Evolutionary conservation across 169 alveolate species (phyloP).

Genomic region (Theileria orientalis): DNA sequence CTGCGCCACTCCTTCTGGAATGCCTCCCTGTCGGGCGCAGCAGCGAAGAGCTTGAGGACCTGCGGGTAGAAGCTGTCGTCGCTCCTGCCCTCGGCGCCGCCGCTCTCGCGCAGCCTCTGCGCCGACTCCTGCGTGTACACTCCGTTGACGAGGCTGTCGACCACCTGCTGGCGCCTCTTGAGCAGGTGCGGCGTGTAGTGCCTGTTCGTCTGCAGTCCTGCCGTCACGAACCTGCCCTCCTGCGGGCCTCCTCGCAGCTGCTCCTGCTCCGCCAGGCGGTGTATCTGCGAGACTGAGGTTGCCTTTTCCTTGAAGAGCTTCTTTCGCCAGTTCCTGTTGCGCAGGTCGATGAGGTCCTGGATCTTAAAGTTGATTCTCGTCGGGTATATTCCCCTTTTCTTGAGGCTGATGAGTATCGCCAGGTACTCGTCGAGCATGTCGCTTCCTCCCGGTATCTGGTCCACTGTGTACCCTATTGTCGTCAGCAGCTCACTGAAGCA

Average conservation of each 20-base stretch:
- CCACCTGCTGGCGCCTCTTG: slow-evolving; percentile 31
- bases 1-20: slow-evolving; percentile 34
- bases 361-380: slow-evolving; percentile 81
- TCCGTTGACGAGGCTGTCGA: slow-evolving; percentile 34
- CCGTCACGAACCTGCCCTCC: slow-evolving; percentile 82
- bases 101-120: not conserved
- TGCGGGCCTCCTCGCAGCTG: slow-evolving; percentile 85
- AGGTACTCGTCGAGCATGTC: slow-evolving; percentile 83
- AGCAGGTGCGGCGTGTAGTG: slow-evolving; percentile 42
- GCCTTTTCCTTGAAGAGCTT: slow-evolving; percentile 86
- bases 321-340: slow-evolving; percentile 83
- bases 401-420: slow-evolving; percentile 76
- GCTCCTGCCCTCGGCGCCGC: not conserved
- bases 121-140: slow-evolving; percentile 16
- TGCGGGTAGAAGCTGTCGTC: not conserved
- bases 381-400: slow-evolving; percentile 77
- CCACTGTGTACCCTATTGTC: slow-evolving; percentile 84
- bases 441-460: slow-evolving; percentile 76
- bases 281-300: slow-evolving; percentile 82
- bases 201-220: slow-evolving; percentile 67
- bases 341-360: slow-evolving; percentile 84
- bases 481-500: slow-evolving; percentile 82
- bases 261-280: slow-evolving; percentile 82
- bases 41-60: slow-evolving; percentile 16
- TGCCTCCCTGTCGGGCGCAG: slow-evolving; percentile 9